Evolutionary conservation across 2,329 filamentous ascomycete species (phyloP), one percentile per base, ranked within the genome.

Genomic region (Cercospora sesami): DNA sequence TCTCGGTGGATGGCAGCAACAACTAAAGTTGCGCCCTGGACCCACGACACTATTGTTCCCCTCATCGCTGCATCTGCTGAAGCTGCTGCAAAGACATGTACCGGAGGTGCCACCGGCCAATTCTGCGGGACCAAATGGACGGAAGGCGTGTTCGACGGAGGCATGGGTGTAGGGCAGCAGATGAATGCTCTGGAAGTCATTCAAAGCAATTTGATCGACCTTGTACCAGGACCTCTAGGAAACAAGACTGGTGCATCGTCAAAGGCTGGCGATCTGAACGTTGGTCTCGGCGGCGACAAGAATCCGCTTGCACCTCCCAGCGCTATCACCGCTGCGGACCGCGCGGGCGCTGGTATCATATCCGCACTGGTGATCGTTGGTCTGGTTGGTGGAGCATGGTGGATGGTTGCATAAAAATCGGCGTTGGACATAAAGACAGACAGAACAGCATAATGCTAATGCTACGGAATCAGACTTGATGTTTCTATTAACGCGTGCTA

Each of bases 21-120:
- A 4, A 83, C 83, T 0, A 85, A 89, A 72, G 80, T 89, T 67
- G 87, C 86, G 0, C 87, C 87, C 0, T 88, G 84, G 72, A 86
- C 85, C 3, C 78, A 80, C 68, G 78, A 83, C 39, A 74, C 75
- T 5, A 81, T 90, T 68, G 81, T 86, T 75, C 82, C 84, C 0
- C 80, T 83, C 12, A 78, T 90, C 1, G 78, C 80, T 21, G 78
- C 81, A 1, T 87, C 86, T 6, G 88, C 86, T 0, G 72, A 78
- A 45, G 85, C 83, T 1, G 87, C 86, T 3, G 86, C 86, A 1
- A 78, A 80, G 51, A 82, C 83, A 4, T 73, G 87, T 73, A 81
- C 79, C 1, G 86, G 84, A 21, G 84, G 82, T 30, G 68, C 70
- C 0, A 76, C 84, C 30, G 79, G 83, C 26, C 79, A 80, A 5